phyloP scores from a whole-genome alignment of 768 basidiomycete genomes.

The Paxillus ammoniavirescens region DNA sequence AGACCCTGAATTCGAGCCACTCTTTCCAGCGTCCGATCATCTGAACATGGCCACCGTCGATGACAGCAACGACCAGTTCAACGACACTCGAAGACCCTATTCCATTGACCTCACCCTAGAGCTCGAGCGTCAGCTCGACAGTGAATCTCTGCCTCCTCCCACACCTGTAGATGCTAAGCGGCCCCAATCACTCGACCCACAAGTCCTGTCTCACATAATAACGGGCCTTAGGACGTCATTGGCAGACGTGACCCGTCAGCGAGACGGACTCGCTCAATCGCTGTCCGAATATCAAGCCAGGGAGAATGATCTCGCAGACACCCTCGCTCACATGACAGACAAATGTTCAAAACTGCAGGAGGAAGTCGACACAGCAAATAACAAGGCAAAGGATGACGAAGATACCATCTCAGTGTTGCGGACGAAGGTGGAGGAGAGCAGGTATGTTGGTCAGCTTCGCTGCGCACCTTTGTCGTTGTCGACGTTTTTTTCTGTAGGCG shows the following conservation, averaged over 20 bases:
- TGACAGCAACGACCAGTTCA: constrained; percentile 14
- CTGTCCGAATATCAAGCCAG: constrained; percentile 49
- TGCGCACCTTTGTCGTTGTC: neutral
- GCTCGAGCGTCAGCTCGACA: constrained; percentile 72
- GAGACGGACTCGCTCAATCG: constrained; percentile 60
- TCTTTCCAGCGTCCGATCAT: neutral
- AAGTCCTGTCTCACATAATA: constrained; percentile 74
- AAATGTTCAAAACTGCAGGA: constrained; percentile 60
- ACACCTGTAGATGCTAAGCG: constrained; percentile 36
- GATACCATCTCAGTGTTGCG: constrained; percentile 74
- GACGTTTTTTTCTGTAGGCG: constrained; percentile 44
- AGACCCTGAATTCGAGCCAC: neutral
- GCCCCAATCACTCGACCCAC: constrained; percentile 63
- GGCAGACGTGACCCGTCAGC: constrained; percentile 63
- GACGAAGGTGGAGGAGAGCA: constrained; percentile 85
- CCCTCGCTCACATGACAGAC: constrained; percentile 62
- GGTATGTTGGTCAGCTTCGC: constrained; percentile 42
- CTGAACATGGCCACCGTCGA: constrained; percentile 31
- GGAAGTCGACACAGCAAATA: constrained; percentile 48
- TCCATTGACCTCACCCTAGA: constrained; percentile 81
- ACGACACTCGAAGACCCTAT: constrained; percentile 27
- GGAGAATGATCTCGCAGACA: constrained; percentile 62
- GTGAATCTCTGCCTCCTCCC: constrained; percentile 56
- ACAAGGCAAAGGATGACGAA: constrained; percentile 66
- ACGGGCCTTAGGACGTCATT: constrained; percentile 69